Evolutionary conservation across 164 flowering plant genomes (phyloP), one percentile per base, ranked within the genome.

Genomic region (Chimonanthus praecox): DNA sequence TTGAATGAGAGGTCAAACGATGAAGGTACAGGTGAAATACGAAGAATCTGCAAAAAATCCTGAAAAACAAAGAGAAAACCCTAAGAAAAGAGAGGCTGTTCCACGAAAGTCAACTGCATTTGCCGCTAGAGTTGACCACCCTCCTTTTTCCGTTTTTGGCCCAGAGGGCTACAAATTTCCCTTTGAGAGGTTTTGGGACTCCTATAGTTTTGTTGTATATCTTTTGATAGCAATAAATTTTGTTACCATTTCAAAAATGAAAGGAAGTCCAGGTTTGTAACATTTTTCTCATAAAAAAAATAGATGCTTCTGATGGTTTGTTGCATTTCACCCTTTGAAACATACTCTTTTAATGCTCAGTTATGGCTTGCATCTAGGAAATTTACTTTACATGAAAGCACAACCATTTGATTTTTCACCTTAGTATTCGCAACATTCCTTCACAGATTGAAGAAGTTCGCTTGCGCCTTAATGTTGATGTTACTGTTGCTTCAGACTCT

Each of bases 401-500:
- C 7, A 20, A 43, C 7, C 46, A 8, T 45, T 33, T 58, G 10
- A 58, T 61, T 60, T 68, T 47, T 47, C 20, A 21, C 75, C 13
- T 33, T 13, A 64, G 50, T 47, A 65, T 10, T 47, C 13, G 2
- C 61, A 0, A 20, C n/a, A 7, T 63, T 43, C 46, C 46, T 49
- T 4, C 69, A 10, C 82, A 88, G 91, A 84, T 88, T 66, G 84
- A 86, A 77, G 91, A 88, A 75, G 85, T 88, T 61, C 84, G 91
- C 3, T 75, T 80, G 75, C 87, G 91, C 71, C 80, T 86, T 44
- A 86, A 86, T 79, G 80, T 88, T 68, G 89, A 88, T 80, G 91
- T 86, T 60, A 75, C 79, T 60, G 84, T 80, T 74, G 71, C 82
- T 74, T 58, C 83, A 7, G 89, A 78, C 33, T 82, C 85, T 6